Evolutionary conservation across 2,329 filamentous ascomycete species (phyloP).

Genomic region (Colletotrichum kahawae): DNA sequence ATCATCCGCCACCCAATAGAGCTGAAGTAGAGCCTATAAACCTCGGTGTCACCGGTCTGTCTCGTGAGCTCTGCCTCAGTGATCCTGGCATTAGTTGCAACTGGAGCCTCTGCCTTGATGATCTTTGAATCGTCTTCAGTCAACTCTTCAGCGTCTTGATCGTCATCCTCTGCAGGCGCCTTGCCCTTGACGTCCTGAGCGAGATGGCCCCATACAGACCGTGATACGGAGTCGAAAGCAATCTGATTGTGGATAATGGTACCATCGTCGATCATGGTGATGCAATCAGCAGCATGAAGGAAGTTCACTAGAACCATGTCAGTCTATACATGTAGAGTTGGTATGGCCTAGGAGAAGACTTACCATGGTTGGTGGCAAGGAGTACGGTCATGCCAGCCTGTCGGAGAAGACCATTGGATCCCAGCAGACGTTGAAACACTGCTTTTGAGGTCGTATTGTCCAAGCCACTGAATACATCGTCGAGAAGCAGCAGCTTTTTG

Average conservation of each 20-base stretch:
- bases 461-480: slow-evolving; percentile 51
- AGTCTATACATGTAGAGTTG: background rate
- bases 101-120: background rate
- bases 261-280: slow-evolving; percentile 29
- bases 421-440: slow-evolving; percentile 48
- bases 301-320: slow-evolving; percentile 25
- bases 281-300: slow-evolving; percentile 26
- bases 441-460: slow-evolving; percentile 47
- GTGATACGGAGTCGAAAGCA: slow-evolving; percentile 22
- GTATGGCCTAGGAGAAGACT: background rate
- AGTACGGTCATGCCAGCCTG: slow-evolving; percentile 43
- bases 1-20: slow-evolving; percentile 29
- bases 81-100: background rate
- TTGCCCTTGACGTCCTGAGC: slow-evolving; percentile 5
- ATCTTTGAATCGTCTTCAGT: background rate
- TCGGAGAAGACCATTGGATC: slow-evolving; percentile 44
- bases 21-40: slow-evolving; percentile 32
- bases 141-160: background rate
- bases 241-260: slow-evolving; percentile 29
- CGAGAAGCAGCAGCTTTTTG: slow-evolving; percentile 44
- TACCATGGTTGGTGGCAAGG: slow-evolving; percentile 44
- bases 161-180: background rate
- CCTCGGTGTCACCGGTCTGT: slow-evolving; percentile 32
- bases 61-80: slow-evolving; percentile 28
- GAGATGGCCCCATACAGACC: slow-evolving; percentile 22